phyloP scores from a whole-genome alignment of 169 alveolate species.

The Eimeria sp. region DNA sequence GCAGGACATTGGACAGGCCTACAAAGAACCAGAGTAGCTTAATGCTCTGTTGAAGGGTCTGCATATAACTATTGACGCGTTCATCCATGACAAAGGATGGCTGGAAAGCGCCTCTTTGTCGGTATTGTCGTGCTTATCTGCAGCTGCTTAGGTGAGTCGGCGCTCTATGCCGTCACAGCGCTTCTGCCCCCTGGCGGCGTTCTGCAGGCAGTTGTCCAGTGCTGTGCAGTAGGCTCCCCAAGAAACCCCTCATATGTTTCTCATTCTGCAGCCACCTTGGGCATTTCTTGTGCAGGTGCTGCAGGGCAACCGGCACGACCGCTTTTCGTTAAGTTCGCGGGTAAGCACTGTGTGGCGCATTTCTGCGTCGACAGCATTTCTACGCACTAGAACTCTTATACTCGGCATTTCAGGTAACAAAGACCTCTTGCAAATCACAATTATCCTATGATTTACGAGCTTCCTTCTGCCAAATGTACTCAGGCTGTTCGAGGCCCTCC shows the following conservation, averaged over 20 bases:
- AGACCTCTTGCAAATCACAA: neutral
- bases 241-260: neutral
- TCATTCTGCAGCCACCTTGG: neutral
- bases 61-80: neutral
- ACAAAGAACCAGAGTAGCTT: neutral
- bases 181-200: neutral
- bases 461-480: neutral
- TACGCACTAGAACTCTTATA: neutral
- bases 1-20: neutral
- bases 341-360: neutral
- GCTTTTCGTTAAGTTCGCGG: neutral
- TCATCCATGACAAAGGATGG: constrained; percentile 11
- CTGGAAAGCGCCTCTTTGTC: neutral
- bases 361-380: neutral
- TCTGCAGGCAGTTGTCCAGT: neutral
- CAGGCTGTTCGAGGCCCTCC: constrained; percentile 18
- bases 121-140: neutral
- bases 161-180: neutral
- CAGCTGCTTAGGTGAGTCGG: constrained; percentile 1
- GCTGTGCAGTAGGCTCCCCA: neutral
- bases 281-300: neutral
- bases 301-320: neutral
- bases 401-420: neutral
- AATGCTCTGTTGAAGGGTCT: neutral
- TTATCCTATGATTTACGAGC: too few species aligned